These are phyloP conservation scores for Laguncularia racemosa DNA, from an alignment of 345 rosid species.

Conservation along the genomic window DNA sequence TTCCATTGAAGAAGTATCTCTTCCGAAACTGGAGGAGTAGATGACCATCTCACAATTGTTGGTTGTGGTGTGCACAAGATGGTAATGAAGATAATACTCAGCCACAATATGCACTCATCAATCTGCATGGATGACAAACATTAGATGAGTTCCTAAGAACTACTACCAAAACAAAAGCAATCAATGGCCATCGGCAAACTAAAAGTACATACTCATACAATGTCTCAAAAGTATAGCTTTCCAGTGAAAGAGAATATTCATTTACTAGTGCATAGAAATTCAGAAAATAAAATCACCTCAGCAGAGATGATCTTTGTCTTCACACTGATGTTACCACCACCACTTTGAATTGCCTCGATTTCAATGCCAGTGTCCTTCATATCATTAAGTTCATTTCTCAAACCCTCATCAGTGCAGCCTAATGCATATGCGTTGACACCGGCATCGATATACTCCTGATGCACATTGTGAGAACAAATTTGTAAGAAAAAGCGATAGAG, in stretches of 20 bases:
- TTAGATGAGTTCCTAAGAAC: neutral
- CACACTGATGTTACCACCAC: slow-evolving; percentile 56
- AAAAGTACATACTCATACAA: too few relatives aligned
- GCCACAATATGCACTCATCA: slow-evolving; percentile 84
- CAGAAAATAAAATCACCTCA: slow-evolving; percentile 37
- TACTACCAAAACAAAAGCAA: neutral
- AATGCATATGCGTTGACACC: slow-evolving; percentile 88
- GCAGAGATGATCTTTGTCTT: slow-evolving; percentile 48
- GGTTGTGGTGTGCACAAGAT: slow-evolving; percentile 96
- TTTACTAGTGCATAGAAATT: too few relatives aligned
- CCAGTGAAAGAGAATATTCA: too few relatives aligned
- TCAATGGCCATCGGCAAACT: neutral
- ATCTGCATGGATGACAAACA: slow-evolving; percentile 31
- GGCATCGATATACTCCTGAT: slow-evolving; percentile 76
- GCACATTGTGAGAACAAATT: slow-evolving; percentile 14
- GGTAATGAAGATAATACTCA: slow-evolving; percentile 82
- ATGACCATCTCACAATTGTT: slow-evolving; percentile 82
- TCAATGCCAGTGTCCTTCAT: slow-evolving; percentile 61
- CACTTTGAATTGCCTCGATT: slow-evolving; percentile 51
- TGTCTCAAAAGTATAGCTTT: too few relatives aligned
- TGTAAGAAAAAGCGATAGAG: slow-evolving; percentile 8
- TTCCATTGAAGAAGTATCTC: slow-evolving; percentile 58
- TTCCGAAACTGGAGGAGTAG: slow-evolving; percentile 57
- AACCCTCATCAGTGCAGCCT: slow-evolving; percentile 78
- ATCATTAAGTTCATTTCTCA: slow-evolving; percentile 60